A percentile compares a stretch with the other conserved stretches of the same genome.
These are phyloP conservation scores for Rhododendron vialii DNA, from an alignment of 148 eudicot species.

Conservation along the genomic window DNA sequence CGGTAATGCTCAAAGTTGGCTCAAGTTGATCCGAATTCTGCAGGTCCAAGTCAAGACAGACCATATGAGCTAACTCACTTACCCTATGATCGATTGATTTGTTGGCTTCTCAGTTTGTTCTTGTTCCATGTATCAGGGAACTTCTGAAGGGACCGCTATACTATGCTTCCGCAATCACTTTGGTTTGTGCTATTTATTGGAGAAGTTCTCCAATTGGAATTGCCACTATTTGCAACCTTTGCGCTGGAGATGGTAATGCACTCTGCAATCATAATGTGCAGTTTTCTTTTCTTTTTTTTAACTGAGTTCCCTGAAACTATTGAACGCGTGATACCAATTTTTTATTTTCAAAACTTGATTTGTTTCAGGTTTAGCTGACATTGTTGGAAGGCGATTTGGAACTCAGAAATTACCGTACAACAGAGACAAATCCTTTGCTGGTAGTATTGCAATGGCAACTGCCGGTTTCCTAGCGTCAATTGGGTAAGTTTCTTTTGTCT, in stretches of 20 bases:
- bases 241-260: conserved; percentile 90
- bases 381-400: conserved; percentile 77
- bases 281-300: background rate
- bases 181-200: conserved; percentile 65
- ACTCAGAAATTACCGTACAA: conserved; percentile 64
- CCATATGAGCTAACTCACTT: background rate
- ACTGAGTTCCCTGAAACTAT: background rate
- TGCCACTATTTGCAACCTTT: conserved; percentile 74
- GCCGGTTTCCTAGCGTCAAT: conserved; percentile 76
- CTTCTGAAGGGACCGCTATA: conserved; percentile 87
- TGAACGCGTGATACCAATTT: background rate
- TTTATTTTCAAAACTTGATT: background rate
- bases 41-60: background rate
- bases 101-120: background rate
- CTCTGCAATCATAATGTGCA: background rate
- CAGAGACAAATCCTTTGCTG: conserved; percentile 60
- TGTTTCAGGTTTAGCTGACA: conserved; percentile 76
- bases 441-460: conserved; percentile 71
- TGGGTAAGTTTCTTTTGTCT: conserved; percentile 36
- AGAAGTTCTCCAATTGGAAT: conserved; percentile 76
- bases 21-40: conserved; percentile 1
- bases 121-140: conserved; percentile 51
- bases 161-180: conserved; percentile 65
- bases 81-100: background rate
- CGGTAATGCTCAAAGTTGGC: background rate